These are phyloP conservation scores for Geosiphon pyriformis DNA, from an alignment of 192 early-diverging fungal species.

Conservation along the genomic window DNA sequence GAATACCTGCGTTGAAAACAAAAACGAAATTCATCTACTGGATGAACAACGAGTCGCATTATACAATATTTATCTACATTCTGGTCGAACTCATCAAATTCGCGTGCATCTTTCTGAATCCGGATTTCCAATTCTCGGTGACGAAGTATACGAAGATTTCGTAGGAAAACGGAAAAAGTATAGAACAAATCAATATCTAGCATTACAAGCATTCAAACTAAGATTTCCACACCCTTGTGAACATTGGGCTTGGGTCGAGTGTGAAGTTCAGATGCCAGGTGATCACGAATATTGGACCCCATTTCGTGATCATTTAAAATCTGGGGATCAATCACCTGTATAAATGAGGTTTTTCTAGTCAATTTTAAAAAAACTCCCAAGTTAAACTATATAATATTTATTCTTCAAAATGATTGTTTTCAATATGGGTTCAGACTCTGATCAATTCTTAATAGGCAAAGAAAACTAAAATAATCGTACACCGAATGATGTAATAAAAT, in stretches of 20 bases:
- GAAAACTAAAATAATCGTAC: no score
- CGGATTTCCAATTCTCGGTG: neutral
- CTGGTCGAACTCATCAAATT: slow-evolving; percentile 10
- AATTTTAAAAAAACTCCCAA: no score
- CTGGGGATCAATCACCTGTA: no score
- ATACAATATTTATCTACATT: neutral
- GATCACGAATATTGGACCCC: neutral
- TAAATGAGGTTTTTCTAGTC: no score
- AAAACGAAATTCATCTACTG: no score
- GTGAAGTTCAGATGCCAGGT: neutral
- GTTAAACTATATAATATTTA: no score
- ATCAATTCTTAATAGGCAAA: no score
- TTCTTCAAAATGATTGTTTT: no score
- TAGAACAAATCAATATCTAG: neutral
- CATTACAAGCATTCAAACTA: neutral
- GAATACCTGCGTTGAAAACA: no score
- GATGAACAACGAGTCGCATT: neutral
- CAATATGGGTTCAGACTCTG: no score
- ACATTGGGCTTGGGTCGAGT: neutral
- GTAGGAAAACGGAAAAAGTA: neutral
- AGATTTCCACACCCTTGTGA: neutral
- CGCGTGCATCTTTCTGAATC: slow-evolving; percentile 1
- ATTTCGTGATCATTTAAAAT: no score
- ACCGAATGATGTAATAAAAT: no score
- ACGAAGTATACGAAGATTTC: neutral